phyloP scores from a whole-genome alignment of 257 asterid genomes.

The Plantago ovata region DNA sequence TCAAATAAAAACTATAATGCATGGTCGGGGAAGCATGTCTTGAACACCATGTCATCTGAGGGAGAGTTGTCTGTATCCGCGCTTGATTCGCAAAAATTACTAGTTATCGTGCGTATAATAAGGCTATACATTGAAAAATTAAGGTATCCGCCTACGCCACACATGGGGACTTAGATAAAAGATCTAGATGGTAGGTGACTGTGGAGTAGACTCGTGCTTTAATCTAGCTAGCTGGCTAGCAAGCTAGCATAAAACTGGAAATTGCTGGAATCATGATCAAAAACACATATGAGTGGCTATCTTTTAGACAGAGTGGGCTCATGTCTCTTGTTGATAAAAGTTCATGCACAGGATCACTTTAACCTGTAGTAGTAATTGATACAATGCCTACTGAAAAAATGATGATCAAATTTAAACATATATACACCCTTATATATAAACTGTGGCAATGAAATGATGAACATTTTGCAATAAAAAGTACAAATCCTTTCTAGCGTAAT shows the following conservation, averaged over 20 bases:
- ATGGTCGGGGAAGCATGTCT: no score
- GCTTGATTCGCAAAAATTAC: no score
- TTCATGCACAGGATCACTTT: conserved; percentile 26
- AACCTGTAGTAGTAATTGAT: conserved; percentile 18
- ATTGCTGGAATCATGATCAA: conserved; percentile 74
- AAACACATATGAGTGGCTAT: conserved; percentile 18
- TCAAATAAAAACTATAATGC: no score
- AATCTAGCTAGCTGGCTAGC: conserved; percentile 2
- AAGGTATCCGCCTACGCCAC: no score
- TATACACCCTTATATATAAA: background rate
- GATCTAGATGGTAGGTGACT: no score
- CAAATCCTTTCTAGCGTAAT: conserved; percentile 57
- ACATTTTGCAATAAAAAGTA: conserved; percentile 65
- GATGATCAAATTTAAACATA: conserved; percentile 7
- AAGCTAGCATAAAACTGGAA: conserved; percentile 50
- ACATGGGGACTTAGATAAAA: no score
- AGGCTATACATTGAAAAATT: no score
- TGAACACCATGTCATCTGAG: no score
- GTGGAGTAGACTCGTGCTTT: conserved; percentile 15
- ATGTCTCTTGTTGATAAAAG: conserved; percentile 30
- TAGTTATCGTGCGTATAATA: no score
- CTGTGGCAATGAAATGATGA: conserved; percentile 24
- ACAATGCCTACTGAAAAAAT: conserved; percentile 26
- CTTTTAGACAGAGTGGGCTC: conserved; percentile 60
- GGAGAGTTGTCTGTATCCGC: no score